Conservation (phyloP, 2,329 filamentous ascomycete species). For the Fusarium xyrophilum region DNA sequence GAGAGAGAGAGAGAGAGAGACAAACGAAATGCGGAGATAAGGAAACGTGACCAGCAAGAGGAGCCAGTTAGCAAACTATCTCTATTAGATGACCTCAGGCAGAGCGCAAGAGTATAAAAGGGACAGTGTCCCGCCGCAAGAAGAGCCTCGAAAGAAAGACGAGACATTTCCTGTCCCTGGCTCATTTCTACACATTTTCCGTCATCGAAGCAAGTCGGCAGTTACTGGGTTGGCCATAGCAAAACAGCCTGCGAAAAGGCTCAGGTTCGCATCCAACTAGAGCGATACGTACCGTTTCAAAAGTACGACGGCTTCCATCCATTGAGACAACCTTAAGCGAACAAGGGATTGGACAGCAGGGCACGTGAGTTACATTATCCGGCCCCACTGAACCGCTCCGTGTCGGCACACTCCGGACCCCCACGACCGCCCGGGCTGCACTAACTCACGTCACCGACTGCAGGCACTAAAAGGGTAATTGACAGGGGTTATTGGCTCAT, state of each 20-base stretch:
- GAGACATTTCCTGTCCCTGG: conserved; percentile 23
- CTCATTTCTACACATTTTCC: conserved; percentile 25
- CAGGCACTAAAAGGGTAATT: conserved; percentile 25
- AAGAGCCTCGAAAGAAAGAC: conserved; percentile 18
- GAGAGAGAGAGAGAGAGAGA: background rate
- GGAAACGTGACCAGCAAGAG: background rate
- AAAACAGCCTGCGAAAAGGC: conserved; percentile 27
- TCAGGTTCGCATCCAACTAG: conserved; percentile 27
- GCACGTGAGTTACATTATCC: conserved; percentile 20
- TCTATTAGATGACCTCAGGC: conserved; percentile 33
- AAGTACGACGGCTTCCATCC: conserved; percentile 5
- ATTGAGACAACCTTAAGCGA: too few relatives aligned
- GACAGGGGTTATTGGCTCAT: conserved; percentile 19
- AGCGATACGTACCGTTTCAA: conserved; percentile 32
- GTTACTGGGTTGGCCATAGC: conserved; percentile 37
- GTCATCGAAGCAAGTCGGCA: conserved; percentile 28
- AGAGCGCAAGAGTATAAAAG: conserved; percentile 39
- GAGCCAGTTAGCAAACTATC: background rate
- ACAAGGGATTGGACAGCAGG: background rate
- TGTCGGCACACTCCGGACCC: background rate
- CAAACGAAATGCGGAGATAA: conserved; percentile 1
- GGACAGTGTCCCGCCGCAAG: conserved; percentile 31
- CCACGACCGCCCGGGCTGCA: background rate
- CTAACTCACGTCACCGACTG: conserved; percentile 31
- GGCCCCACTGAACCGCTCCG: conserved; percentile 8